A percentile compares a stretch with the other conserved stretches of the same genome.
These are phyloP conservation scores for Knoxia roxburghii DNA, from an alignment of 257 asterid species.

Conservation along the genomic window DNA sequence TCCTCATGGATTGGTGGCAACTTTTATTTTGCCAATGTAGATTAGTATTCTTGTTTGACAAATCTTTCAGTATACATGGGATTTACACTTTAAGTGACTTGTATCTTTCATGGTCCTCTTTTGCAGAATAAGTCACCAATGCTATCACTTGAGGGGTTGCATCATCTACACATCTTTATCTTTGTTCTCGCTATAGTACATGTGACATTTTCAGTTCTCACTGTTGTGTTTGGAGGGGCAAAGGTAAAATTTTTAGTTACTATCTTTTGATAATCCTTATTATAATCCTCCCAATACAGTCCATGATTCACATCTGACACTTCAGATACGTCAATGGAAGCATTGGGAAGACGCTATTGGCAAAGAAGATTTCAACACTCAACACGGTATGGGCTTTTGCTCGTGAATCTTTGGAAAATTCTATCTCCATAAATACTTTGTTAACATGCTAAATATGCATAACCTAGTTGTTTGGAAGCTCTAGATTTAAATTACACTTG, in stretches of 20 bases:
- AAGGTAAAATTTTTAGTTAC: slow-evolving; percentile 34
- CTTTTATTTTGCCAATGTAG: background rate
- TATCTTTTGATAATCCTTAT: slow-evolving; percentile 6
- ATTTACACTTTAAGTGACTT: slow-evolving; percentile 1
- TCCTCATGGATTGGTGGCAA: background rate
- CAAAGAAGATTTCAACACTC: slow-evolving; percentile 43
- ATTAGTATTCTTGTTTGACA: background rate
- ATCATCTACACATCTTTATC: slow-evolving; percentile 74
- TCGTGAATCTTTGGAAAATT: slow-evolving; percentile 1
- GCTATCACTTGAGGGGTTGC: slow-evolving; percentile 55
- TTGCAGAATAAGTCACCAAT: slow-evolving; percentile 53
- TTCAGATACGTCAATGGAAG: slow-evolving; percentile 94
- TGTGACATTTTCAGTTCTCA: slow-evolving; percentile 56
- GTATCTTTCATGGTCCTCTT: background rate
- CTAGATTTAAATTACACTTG: background rate
- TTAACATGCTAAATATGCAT: background rate
- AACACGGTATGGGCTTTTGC: slow-evolving; percentile 37
- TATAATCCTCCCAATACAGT: background rate
- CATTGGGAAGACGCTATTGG: slow-evolving; percentile 80
- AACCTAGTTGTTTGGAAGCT: background rate
- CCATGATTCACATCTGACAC: slow-evolving; percentile 15
- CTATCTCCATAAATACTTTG: background rate
- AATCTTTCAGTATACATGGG: background rate
- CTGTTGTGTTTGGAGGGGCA: slow-evolving; percentile 55
- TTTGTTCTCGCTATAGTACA: slow-evolving; percentile 69